phyloP scores from a whole-genome alignment of 148 eudicot genomes.

The Dysphania ambrosioides region DNA sequence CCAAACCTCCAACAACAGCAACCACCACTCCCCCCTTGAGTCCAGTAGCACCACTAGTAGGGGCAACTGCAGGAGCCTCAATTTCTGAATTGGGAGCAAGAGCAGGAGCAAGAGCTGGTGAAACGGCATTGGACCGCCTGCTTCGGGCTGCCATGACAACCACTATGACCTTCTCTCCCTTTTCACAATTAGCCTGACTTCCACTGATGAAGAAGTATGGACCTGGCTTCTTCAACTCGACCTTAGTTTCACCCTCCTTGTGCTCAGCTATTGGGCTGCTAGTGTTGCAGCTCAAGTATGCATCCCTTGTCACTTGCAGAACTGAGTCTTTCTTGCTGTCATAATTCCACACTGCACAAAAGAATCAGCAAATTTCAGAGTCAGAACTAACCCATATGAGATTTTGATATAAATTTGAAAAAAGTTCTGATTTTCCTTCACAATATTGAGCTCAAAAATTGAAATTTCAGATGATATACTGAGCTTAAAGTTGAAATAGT shows the following conservation, averaged over 20 bases:
- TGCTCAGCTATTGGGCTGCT: constrained; percentile 44
- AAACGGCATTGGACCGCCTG: constrained; percentile 5
- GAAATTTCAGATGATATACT: neutral
- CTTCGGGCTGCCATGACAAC: constrained; percentile 50
- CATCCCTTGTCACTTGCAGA: constrained; percentile 51
- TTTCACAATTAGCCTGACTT: constrained; percentile 43
- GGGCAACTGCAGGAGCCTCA: constrained; percentile 46
- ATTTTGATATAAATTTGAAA: neutral
- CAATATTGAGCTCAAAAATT: too few relatives aligned
- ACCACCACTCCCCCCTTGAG: constrained; percentile 21
- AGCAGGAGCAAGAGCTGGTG: constrained; percentile 53
- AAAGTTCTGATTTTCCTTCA: neutral
- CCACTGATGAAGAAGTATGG: constrained; percentile 73
- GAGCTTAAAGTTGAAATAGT: too few relatives aligned
- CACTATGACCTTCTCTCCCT: constrained; percentile 69
- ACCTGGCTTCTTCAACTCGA: constrained; percentile 45
- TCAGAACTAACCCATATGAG: neutral
- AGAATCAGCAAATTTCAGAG: neutral
- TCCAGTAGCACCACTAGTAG: constrained; percentile 41
- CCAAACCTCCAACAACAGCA: constrained; percentile 26
- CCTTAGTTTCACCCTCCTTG: constrained; percentile 48
- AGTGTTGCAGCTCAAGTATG: constrained; percentile 61
- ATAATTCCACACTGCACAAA: constrained; percentile 53
- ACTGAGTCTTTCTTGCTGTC: constrained; percentile 56
- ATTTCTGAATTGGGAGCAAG: constrained; percentile 26